Evolutionary conservation across 1,284 basidiomycete genomes (phyloP), one percentile per base, ranked within the genome.

Genomic region (Moesziomyces parantarcticus): DNA sequence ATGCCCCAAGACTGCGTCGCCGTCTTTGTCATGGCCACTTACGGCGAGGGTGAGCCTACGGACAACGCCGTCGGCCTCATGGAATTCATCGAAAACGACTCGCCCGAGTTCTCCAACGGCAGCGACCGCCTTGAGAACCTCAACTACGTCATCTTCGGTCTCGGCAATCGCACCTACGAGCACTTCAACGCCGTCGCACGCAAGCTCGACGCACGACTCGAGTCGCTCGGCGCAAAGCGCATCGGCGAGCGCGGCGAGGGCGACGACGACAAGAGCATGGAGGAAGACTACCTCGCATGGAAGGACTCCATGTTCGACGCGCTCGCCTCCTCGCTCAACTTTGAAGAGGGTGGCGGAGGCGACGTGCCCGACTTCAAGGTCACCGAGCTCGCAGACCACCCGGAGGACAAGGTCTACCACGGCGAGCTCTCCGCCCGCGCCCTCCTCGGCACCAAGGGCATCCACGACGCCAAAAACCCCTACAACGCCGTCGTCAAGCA

Each of bases 261-360:
- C 76, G 96, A 99, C 82, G 96, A 99, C 84, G 96, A 99, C 86
- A 97, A 97, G 88, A 94, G 92, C 83, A 96, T 99, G 93, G 96
- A 99, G 85, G 97, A 99, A 86, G 96, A 99, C 86, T 99, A 98
- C 84, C 88, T 99, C n/a, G 94, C 93, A 73, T 99, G 96, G 96
- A 99, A 99, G 85, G 96, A 99, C 84, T 88, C 88, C 78, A 95
- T 97, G 94, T 97, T 94, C 90, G 90, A 92, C 46, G 89, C 90
- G 6, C 93, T 99, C 65, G 88, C 93, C 26, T 85, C 88, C 70
- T 88, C 88, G 49, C 89, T 97, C 88, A 88, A 88, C 68, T 92
- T 97, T 58, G 94, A 98, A 85, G 96, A 98, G 85, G 96, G 97
- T 59, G 93, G 93, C 77, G 93, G 93, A 58, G 94, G 93, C 62